Conservation (phyloP, 345 rosid genomes). For the Hypericum perforatum region DNA sequence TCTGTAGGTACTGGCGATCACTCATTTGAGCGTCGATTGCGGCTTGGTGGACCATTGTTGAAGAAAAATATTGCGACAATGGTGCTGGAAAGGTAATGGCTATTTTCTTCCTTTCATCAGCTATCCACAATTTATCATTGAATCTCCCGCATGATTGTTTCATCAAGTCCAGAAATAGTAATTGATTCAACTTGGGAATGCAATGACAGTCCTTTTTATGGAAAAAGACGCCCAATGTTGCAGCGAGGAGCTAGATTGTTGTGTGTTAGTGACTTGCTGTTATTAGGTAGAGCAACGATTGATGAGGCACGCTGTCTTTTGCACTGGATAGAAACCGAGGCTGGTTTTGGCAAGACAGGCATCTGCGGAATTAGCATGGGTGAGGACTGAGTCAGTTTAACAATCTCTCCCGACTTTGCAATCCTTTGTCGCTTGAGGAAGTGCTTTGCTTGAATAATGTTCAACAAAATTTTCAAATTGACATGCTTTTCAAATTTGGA, state of each 20-base stretch:
- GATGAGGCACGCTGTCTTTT: constrained; percentile 90
- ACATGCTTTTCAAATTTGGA: constrained; percentile 8
- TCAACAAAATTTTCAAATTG: not conserved
- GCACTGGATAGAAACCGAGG: constrained; percentile 77
- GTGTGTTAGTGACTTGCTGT: constrained; percentile 92
- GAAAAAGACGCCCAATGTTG: constrained; percentile 78
- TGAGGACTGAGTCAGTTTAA: constrained; percentile 22
- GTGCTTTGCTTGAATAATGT: not conserved
- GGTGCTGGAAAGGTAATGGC: constrained; percentile 85
- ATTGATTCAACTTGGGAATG: constrained; percentile 25
- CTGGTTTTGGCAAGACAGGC: constrained; percentile 91
- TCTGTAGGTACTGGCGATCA: constrained; percentile 94
- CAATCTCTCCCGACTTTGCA: constrained; percentile 2
- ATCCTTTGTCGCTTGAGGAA: not conserved
- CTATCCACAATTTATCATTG: constrained; percentile 11
- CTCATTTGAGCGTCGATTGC: constrained; percentile 75
- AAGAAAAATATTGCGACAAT: constrained; percentile 88
- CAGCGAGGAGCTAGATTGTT: constrained; percentile 82
- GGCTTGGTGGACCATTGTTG: constrained; percentile 85
- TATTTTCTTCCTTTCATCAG: constrained; percentile 5
- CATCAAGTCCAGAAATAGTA: not conserved
- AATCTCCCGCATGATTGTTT: constrained; percentile 6
- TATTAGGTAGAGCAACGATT: constrained; percentile 86
- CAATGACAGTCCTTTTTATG: constrained; percentile 84
- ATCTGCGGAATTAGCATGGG: constrained; percentile 99